A percentile compares a stretch with the other conserved stretches of the same genome.
Evolutionary conservation across 805 yeast genomes (phyloP).

Genomic region (Starmerella ratchasimensis): DNA sequence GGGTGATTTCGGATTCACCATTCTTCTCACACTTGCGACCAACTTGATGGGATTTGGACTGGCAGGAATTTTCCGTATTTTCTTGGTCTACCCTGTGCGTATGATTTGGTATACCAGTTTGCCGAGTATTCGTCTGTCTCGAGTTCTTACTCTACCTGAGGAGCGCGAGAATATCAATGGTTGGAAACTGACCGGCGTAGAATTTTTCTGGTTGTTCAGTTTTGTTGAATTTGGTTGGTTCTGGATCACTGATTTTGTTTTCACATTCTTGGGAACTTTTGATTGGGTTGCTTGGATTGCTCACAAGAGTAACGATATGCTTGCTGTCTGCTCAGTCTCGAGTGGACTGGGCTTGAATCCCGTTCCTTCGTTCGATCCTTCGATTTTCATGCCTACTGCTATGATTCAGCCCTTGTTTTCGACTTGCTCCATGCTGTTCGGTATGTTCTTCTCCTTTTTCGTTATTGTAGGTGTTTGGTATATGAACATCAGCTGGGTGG

Average conservation of each 20-base stretch:
- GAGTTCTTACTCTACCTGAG: slow-evolving; percentile 29
- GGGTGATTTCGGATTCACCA: slow-evolving; percentile 33
- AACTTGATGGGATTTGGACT: slow-evolving; percentile 55
- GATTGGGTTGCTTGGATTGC: slow-evolving; percentile 48
- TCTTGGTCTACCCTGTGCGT: slow-evolving; percentile 39
- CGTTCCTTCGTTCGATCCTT: slow-evolving; percentile 35
- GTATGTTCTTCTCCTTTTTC: slow-evolving; percentile 38
- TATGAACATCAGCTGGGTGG: slow-evolving; percentile 31
- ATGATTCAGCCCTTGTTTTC: slow-evolving; percentile 36
- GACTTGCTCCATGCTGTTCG: slow-evolving; percentile 25
- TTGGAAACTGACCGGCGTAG: slow-evolving; percentile 42
- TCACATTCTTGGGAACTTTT: slow-evolving; percentile 46
- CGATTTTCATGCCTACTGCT: slow-evolving; percentile 30
- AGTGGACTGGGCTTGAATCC: slow-evolving; percentile 37
- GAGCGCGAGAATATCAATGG: slow-evolving; percentile 32
- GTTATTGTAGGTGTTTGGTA: slow-evolving; percentile 30
- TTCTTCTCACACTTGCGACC: slow-evolving; percentile 41
- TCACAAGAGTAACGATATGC: slow-evolving; percentile 40
- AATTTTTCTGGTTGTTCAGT: slow-evolving; percentile 36
- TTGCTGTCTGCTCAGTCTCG: slow-evolving; percentile 45
- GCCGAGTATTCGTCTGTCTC: slow-evolving; percentile 38
- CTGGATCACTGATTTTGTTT: slow-evolving; percentile 55
- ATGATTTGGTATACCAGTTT: slow-evolving; percentile 42
- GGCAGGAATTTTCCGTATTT: slow-evolving; percentile 50
- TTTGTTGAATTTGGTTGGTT: slow-evolving; percentile 37